Percentiles rank a stretch among this genome's conserved stretches.
Evolutionary conservation across 768 basidiomycete genomes (phyloP).

Genomic region (Strobilomyces dryophilus): DNA sequence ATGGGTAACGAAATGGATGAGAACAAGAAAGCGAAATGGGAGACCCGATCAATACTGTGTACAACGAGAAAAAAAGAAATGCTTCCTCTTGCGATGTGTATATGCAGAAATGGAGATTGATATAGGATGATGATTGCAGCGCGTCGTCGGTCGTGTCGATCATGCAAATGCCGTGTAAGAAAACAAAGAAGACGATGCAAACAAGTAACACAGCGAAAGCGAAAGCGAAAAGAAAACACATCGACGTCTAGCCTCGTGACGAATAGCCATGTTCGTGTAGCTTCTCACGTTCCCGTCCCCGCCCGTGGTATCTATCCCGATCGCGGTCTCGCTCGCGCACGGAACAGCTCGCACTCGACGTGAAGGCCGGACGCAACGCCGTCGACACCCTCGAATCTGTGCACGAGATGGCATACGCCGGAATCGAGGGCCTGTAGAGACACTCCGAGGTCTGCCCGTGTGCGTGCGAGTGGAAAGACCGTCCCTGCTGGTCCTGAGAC

Average conservation of each 20-base stretch:
- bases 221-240: not conserved
- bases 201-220: not conserved
- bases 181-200: not conserved
- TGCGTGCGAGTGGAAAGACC: not conserved
- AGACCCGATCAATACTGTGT: too few species aligned
- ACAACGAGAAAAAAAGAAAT: not conserved
- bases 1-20: not conserved
- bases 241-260: conserved; percentile 5
- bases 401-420: conserved; percentile 30
- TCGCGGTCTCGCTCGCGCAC: conserved; percentile 21
- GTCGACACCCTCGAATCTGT: conserved; percentile 33
- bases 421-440: conserved; percentile 29
- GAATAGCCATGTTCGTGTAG: conserved; percentile 12
- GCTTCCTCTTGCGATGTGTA: not conserved
- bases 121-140: not conserved
- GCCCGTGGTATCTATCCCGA: conserved; percentile 7
- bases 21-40: not conserved
- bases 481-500: conserved; percentile 19
- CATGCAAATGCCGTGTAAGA: not conserved
- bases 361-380: conserved; percentile 31
- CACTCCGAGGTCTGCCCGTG: conserved; percentile 16
- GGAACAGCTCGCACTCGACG: conserved; percentile 18
- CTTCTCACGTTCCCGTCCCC: conserved; percentile 12
- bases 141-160: not conserved
- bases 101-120: not conserved